Evolutionary conservation across 192 early-diverging fungal genomes (phyloP), one percentile per base, ranked within the genome.

Genomic region (Backusella circina): DNA sequence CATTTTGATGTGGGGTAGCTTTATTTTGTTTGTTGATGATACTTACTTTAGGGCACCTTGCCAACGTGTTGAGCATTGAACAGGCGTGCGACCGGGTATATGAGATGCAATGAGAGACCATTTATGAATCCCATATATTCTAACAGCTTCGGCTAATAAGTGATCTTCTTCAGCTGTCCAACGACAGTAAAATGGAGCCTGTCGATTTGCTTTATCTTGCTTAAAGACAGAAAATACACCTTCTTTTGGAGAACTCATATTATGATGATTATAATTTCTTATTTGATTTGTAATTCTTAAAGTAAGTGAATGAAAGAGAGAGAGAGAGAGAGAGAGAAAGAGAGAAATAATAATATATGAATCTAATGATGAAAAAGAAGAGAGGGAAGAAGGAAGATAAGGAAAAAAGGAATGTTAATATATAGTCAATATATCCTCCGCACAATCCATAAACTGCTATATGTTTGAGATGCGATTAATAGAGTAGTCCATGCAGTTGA

Each of bases 41-140:
- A 74, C 65, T 39, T 75, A 75, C 74, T 82, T 82, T 66, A 82
- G 41, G 26, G 80, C 80, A 31, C 80, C 80, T 32, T 75, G 70
- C 80, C 80, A 82, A 26, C 80, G 77, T 2, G 80, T 82, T 18
- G 80, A 82, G 50, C 80, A 82, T 78, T 82, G 80, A 33, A 78
- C 78, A 28, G 80, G 80, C 3, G 80, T 82, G 5, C 80, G 72
- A 51, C 71, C 74, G 18, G 80, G 80, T 18, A 82, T 70, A 18
- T 75, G 73, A 21, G 65, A 64, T 28, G 80, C 77, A 28, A 82
- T 82, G 12, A 82, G 50, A 2, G 80, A 82, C 80, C 80, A 82
- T 77, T 82, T 82, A 65, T 82, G 80, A 26, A 77, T 73, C 2
- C 80, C 80, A 50, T 82, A 79, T 28, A 75, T 78, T 16, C 50